These are phyloP conservation scores for Podaxis mareebaensis DNA, from an alignment of 768 basidiomycete species.

Conservation along the genomic window DNA sequence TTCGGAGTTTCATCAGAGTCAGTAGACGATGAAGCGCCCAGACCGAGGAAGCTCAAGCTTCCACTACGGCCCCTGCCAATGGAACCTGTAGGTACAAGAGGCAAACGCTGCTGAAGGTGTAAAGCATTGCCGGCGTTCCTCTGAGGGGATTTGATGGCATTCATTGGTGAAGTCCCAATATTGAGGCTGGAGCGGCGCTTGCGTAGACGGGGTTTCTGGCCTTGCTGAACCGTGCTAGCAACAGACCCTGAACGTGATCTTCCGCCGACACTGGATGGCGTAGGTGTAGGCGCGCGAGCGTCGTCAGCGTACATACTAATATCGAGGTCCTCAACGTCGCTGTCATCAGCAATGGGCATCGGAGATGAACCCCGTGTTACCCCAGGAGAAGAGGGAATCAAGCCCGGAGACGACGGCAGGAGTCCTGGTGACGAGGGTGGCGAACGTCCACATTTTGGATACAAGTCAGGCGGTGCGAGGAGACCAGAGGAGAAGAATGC, in stretches of 20 bases:
- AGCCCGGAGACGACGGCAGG: conserved; percentile 23
- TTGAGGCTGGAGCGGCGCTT: conserved; percentile 67
- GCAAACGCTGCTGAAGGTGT: conserved; percentile 48
- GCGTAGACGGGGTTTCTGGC: conserved; percentile 45
- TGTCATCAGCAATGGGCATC: conserved; percentile 14
- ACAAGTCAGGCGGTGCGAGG: conserved; percentile 46
- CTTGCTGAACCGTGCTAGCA: conserved; percentile 20
- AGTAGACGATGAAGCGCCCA: conserved; percentile 13
- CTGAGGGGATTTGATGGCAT: conserved; percentile 56
- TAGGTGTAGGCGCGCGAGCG: conserved; percentile 28
- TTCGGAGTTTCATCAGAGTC: conserved; percentile 21
- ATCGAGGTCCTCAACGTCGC: conserved; percentile 23
- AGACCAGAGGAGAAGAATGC: conserved; percentile 72
- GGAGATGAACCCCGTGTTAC: conserved; percentile 3
- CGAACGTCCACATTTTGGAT: conserved; percentile 17
- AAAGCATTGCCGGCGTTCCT: conserved; percentile 51
- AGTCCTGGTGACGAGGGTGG: conserved; percentile 25
- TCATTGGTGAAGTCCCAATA: conserved; percentile 52
- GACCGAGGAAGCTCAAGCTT: conserved; percentile 35
- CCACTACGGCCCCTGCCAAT: conserved; percentile 42
- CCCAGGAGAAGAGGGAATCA: conserved; percentile 7
- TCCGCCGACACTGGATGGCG: conserved; percentile 20
- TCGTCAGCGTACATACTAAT: conserved; percentile 23
- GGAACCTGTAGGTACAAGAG: conserved; percentile 30
- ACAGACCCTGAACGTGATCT: conserved; percentile 20